A percentile compares a stretch with the other conserved stretches of the same genome.
Conservation (phyloP, 2,329 filamentous ascomycete genomes). For the Macrophomina tecta region DNA sequence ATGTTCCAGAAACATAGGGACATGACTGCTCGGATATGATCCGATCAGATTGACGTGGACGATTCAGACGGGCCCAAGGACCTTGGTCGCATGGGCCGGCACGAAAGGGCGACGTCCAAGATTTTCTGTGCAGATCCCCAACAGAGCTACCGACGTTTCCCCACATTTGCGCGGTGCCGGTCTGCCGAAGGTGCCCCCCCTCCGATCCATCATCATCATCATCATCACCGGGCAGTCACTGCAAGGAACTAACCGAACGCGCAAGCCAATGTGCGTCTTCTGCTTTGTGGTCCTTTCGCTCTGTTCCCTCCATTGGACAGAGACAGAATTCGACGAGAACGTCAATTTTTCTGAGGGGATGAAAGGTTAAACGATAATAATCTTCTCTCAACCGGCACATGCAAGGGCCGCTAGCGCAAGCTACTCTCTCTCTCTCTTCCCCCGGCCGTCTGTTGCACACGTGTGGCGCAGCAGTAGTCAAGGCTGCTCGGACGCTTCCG, state of each 20-base stretch:
- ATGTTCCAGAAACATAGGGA: not conserved
- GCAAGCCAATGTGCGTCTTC: not conserved
- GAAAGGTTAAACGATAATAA: no score
- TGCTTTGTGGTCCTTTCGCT: not conserved
- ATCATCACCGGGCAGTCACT: no score
- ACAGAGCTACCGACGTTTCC: slow-evolving; percentile 1
- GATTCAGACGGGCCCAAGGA: not conserved
- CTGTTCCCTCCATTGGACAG: no score
- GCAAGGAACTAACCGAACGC: no score
- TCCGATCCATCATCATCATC: not conserved
- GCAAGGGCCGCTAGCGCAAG: not conserved
- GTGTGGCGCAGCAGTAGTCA: not conserved
- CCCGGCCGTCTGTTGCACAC: not conserved
- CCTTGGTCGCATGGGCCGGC: not conserved
- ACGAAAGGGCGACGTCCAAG: not conserved
- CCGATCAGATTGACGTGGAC: slow-evolving; percentile 2
- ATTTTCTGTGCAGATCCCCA: slow-evolving; percentile 5
- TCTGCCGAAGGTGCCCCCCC: not conserved
- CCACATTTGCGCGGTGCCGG: slow-evolving; percentile 10
- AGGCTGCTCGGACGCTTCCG: not conserved
- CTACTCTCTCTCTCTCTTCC: not conserved
- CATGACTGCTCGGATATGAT: not conserved
- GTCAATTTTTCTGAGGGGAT: no score
- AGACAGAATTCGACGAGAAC: no score
- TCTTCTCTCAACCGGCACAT: not conserved